These are phyloP conservation scores for Pistacia atlantica DNA, from an alignment of 345 rosid species.

Conservation along the genomic window DNA sequence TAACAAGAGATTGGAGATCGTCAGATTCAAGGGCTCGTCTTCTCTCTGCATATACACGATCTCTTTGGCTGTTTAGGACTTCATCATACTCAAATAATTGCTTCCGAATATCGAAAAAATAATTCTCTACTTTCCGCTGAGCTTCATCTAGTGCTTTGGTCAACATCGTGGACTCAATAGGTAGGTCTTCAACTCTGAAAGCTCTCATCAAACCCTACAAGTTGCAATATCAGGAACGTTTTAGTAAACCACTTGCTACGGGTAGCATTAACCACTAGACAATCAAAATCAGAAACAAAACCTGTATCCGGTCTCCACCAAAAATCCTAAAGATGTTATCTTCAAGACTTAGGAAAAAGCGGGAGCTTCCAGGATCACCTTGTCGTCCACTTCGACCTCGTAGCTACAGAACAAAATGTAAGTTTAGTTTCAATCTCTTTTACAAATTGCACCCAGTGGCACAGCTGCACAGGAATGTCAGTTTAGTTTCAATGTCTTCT, in stretches of 20 bases:
- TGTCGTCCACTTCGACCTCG: conserved; percentile 97
- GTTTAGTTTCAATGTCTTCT: conserved; percentile 3
- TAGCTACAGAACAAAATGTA: conserved; percentile 47
- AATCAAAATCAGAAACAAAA: conserved; percentile 31
- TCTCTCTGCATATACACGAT: conserved; percentile 94
- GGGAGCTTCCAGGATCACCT: conserved; percentile 99
- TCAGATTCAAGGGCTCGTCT: conserved; percentile 90
- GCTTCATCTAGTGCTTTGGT: conserved; percentile 98
- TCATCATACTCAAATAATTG: conserved; percentile 94
- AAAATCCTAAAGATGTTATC: conserved; percentile 93
- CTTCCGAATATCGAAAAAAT: conserved; percentile 92
- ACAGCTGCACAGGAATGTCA: conserved; percentile 52
- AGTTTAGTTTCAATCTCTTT: conserved; percentile 4
- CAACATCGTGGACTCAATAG: conserved; percentile 90
- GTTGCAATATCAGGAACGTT: conserved; percentile 24
- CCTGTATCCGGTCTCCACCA: conserved; percentile 96
- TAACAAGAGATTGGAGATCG: conserved; percentile 77
- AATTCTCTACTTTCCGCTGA: conserved; percentile 95
- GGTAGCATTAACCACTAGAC: conserved; percentile 13
- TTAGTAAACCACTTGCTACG: conserved; percentile 5
- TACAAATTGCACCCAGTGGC: neutral
- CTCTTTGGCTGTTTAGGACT: conserved; percentile 97
- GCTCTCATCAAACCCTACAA: conserved; percentile 95
- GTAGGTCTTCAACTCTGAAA: conserved; percentile 94
- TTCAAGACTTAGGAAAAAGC: conserved; percentile 96